phyloP scores from a whole-genome alignment of 768 basidiomycete genomes.

The Lactifluus pinguis region DNA sequence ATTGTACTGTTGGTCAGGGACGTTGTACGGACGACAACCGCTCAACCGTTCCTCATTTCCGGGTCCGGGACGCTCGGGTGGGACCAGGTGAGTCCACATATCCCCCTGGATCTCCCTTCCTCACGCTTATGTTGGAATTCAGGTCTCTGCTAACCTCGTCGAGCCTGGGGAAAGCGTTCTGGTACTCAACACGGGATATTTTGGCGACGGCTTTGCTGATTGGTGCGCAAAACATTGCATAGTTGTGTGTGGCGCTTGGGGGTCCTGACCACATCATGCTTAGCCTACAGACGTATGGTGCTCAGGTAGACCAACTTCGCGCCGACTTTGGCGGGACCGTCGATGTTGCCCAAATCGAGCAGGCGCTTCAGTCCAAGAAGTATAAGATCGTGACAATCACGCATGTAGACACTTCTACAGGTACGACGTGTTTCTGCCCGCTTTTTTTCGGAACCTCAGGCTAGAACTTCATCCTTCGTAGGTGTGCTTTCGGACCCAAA shows the following conservation, averaged over 20 bases:
- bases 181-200: conserved; percentile 87
- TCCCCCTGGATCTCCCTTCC: not conserved
- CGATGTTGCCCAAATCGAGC: conserved; percentile 46
- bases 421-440: conserved; percentile 26
- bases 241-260: not conserved
- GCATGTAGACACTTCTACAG: conserved; percentile 90
- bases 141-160: conserved; percentile 89
- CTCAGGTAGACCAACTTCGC: conserved; percentile 73
- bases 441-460: not conserved
- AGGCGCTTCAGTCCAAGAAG: conserved; percentile 63
- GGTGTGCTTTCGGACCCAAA: conserved; percentile 84
- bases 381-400: conserved; percentile 91
- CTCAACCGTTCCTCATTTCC: conserved; percentile 88
- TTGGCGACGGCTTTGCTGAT: conserved; percentile 83
- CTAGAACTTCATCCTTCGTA: conserved; percentile 18
- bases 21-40: conserved; percentile 67
- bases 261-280: not conserved
- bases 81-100: conserved; percentile 59
- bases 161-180: conserved; percentile 70
- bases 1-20: conserved; percentile 33
- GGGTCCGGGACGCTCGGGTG: conserved; percentile 95
- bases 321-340: conserved; percentile 80
- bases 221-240: conserved; percentile 43
- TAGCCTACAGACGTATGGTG: conserved; percentile 83
- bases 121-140: not conserved